Evolutionary conservation across 495 filamentous ascomycete species (phyloP), one percentile per base, ranked within the genome.

Genomic region (Glarea lozoyensis): DNA sequence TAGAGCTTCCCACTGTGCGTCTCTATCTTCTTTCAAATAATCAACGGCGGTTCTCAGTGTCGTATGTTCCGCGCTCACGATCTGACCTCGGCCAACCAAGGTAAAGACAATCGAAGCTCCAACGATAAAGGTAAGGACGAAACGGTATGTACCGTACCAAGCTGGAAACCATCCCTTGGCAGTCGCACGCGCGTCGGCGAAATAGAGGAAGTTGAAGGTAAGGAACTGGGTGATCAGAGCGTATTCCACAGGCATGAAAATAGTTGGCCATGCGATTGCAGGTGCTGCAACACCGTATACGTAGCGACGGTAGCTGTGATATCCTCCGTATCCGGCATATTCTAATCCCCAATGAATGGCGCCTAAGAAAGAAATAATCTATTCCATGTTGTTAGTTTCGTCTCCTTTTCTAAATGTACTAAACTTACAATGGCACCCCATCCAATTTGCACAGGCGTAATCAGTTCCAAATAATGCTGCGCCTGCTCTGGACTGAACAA

Each of bases 321-420:
- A 61, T 55, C 90, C 76, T 64, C 89, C 72, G 70, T 79, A 78
- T 66, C 72, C 60, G 43, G 83, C 84, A 67, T 76, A 88, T 64
- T 89, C 84, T 43, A 89, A 65, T 50, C 86, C 86, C 93, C 93
- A 97, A 63, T 98, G 92, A 54, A 96, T 78, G 25, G 93, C 92
- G 37, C 92, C 92, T 17, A 98, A 76, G 74, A 97, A 97, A 34
- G 88, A 94, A 55, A 96, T 81, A 53, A 96, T 88, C 82, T 86
- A 48, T 11, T n/a, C n/a, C 1, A 20, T 10, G 27, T 40, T 17
- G 24, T 53, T n/a, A n/a, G n/a, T n/a, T n/a, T n/a, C 20, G 12
- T 23, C 17, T 24, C 17, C 7, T 24, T 10, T 32, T 30, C 33
- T 12, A 21, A 31, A 37, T n/a, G n/a, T n/a, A n/a, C n/a, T n/a